A percentile compares a stretch with the other conserved stretches of the same genome.
Conservation (phyloP, 352 stramenopile species). For the Pythium brassicae region DNA sequence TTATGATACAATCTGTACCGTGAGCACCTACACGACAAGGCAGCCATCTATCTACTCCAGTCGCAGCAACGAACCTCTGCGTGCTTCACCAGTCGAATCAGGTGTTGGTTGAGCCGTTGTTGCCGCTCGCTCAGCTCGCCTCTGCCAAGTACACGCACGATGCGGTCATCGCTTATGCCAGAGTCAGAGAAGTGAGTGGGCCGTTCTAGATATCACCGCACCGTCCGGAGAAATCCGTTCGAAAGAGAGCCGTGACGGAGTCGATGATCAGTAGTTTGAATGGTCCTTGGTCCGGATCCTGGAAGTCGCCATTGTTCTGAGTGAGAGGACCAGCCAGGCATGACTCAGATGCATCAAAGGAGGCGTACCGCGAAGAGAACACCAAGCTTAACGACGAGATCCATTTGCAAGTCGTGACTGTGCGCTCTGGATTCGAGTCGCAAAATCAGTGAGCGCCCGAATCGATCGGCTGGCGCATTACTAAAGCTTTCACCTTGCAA, state of each 20-base stretch:
- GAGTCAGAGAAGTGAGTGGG: too few species aligned
- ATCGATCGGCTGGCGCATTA: too few species aligned
- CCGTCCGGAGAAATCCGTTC: slow-evolving; percentile 84
- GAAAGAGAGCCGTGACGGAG: slow-evolving; percentile 89
- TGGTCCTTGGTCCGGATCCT: slow-evolving; percentile 66
- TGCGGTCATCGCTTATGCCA: too few species aligned
- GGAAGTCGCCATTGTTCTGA: background rate
- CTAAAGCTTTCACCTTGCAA: slow-evolving; percentile 66
- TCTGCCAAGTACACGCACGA: slow-evolving; percentile 30
- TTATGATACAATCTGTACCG: background rate
- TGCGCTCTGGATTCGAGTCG: slow-evolving; percentile 49
- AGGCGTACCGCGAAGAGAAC: slow-evolving; percentile 64
- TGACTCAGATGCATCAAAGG: too few species aligned
- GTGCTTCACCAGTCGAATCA: slow-evolving; percentile 82
- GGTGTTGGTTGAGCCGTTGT: slow-evolving; percentile 86
- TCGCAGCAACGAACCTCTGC: slow-evolving; percentile 38
- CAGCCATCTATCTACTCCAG: too few species aligned
- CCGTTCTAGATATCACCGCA: too few species aligned
- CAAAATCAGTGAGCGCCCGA: background rate
- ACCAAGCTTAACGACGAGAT: slow-evolving; percentile 75
- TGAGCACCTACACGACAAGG: too few species aligned
- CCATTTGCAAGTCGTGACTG: slow-evolving; percentile 86
- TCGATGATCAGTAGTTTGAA: slow-evolving; percentile 89
- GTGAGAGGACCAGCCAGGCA: slow-evolving; percentile 1
- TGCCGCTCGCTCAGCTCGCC: slow-evolving; percentile 70